Conservation (phyloP, 306 rosid species). For the Sesbania bispinosa region DNA sequence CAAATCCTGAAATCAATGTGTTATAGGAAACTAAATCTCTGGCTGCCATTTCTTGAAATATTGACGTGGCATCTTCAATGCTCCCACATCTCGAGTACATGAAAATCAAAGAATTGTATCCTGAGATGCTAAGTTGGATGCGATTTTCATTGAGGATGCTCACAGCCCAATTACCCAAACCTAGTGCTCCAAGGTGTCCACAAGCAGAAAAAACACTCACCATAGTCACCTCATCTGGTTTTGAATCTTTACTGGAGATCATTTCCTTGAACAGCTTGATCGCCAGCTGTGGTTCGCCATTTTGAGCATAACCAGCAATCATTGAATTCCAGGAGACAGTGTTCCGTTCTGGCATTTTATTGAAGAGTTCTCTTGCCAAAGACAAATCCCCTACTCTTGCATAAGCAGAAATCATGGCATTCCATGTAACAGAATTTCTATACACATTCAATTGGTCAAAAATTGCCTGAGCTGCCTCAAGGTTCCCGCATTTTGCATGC, state of each 20-base stretch:
- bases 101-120: slow-evolving; percentile 57
- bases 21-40: slow-evolving; percentile 65
- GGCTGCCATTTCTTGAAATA: slow-evolving; percentile 48
- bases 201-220: slow-evolving; percentile 68
- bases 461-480: slow-evolving; percentile 46
- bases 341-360: slow-evolving; percentile 56
- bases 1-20: slow-evolving; percentile 61
- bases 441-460: slow-evolving; percentile 44
- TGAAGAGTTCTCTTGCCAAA: slow-evolving; percentile 49
- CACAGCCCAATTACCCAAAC: slow-evolving; percentile 60
- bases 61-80: slow-evolving; percentile 43
- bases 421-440: slow-evolving; percentile 54
- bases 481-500: slow-evolving; percentile 61
- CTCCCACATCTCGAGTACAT: slow-evolving; percentile 70
- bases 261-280: slow-evolving; percentile 56
- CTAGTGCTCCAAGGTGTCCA: slow-evolving; percentile 65
- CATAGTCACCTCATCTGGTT: slow-evolving; percentile 70
- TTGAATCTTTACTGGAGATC: slow-evolving; percentile 29
- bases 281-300: slow-evolving; percentile 53
- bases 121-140: slow-evolving; percentile 47
- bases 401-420: slow-evolving; percentile 67
- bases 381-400: slow-evolving; percentile 50
- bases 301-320: slow-evolving; percentile 66
- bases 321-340: slow-evolving; percentile 68
- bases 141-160: slow-evolving; percentile 34